Base-by-base conservation (phyloP, 345 rosid species). In the Moricandia arvensis region DNA sequence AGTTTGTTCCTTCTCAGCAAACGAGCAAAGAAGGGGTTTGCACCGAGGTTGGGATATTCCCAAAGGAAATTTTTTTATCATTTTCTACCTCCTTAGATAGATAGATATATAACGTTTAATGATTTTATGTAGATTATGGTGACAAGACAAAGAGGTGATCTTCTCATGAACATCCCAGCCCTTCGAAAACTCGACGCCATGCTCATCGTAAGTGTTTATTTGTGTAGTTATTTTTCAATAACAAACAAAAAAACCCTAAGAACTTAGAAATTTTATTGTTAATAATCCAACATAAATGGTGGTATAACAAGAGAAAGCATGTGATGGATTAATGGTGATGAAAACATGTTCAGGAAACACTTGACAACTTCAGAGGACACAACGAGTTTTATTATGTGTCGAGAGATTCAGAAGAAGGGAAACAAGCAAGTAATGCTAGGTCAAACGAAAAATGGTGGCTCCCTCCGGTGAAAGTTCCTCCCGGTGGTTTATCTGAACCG, bases 371-470 rank as follows among this genome's bases (percentile, higher is more conserved):
- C 26, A 92, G 85, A 24, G 82, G 79, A 76, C 77, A 83, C 68
- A 84, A 74, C 18, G 92, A 88, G 72, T 88, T 88, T 66, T 75
- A 47, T 60, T 88, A 88, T 17, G 84, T 82, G 9, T 85, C 91
- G 0, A 80, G 74, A 68, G 85, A 86, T 59, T 82, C 75, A 0
- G 83, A 86, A 13, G 86, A 86, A 69, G 89, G 71, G 69, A 88
- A 72, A 74, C 59, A 62, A 68, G 60, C 65, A 26, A 31, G 59
- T 75, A 72, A 75, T 77, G 84, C 65, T 74, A 61, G 55, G 88
- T 82, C 43, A 73, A 86, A 57, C 86, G 90, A 86, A 10, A 88
- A 86, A 73, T 88, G 93, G 93, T 88, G 93, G 93, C 83, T 88
- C 62, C 98, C 98, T 8, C 77, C 81, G 1, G 95, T 80, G 37